Base-by-base conservation (phyloP, 306 rosid species). In the Albizia julibrissin region DNA sequence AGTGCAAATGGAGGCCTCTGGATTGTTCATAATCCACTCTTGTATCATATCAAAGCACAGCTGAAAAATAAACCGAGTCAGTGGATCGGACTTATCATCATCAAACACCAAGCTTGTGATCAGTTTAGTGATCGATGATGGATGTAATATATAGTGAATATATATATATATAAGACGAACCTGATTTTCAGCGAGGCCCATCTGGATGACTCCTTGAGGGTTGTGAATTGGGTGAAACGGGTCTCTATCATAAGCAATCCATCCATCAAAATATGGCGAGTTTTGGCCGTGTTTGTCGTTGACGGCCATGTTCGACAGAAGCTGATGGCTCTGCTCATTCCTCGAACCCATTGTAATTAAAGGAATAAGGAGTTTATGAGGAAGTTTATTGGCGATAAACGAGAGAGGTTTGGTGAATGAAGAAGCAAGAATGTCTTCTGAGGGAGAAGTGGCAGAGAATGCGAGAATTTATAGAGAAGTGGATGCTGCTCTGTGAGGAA, bases 121-220 rank as follows among this genome's bases (percentile, higher is more conserved):
- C 43, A 10, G 21, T 22, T n/a, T 24, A 9, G 64, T 58, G 27
- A 58, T 58, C 31, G 31, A 22, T n/a, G 6, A 14, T n/a, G 6
- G 29, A 58, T n/a, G 13, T 58, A 0, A 37, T 37, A 29, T 33
- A 3, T 33, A 5, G 27, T 11, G 19, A 14, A 33, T 69, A 21
- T 56, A 16, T 49, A 49, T 43, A 43, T 43, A 43, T 43, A 43
- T 50, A 59, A 65, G 40, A 86, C 1, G 5, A 68, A 68, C 94
- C 95, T 85, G 95, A 31, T 91, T 91, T 77, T 91, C 95, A 26
- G 95, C 91, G 7, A 91, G 90, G 50, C 95, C 95, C 95, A 91
- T 89, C 70, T 91, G 95, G 75, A 91, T 85, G 47, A 91, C 93
- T 1, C 95, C 95, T 0, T 24, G 62, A 1, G 89, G 89, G 40